These are phyloP conservation scores for Parmelia sp. DNA, from an alignment of 495 filamentous ascomycete species.

Conservation along the genomic window DNA sequence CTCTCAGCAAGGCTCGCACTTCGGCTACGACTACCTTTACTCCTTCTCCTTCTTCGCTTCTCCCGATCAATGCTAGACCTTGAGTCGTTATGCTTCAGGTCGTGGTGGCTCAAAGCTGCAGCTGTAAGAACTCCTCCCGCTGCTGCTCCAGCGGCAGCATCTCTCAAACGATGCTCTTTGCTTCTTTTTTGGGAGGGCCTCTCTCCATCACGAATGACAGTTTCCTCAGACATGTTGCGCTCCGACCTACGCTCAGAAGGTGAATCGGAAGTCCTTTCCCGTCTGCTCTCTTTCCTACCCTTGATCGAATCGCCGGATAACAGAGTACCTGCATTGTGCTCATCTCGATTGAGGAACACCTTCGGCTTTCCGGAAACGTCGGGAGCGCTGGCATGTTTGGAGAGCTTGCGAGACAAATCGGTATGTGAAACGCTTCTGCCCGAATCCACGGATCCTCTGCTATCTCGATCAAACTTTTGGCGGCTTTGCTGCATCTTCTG, in stretches of 20 bases:
- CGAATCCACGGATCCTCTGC: conserved; percentile 54
- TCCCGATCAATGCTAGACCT: conserved; percentile 49
- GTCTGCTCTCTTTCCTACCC: conserved; percentile 42
- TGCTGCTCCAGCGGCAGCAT: conserved; percentile 49
- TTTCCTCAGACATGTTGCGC: conserved; percentile 41
- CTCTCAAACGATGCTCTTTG: conserved; percentile 47
- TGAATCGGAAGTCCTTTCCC: conserved; percentile 40
- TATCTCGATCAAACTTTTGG: conserved; percentile 55
- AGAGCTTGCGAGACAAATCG: conserved; percentile 50
- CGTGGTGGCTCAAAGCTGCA: conserved; percentile 58
- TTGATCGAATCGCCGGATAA: conserved; percentile 51
- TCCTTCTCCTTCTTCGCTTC: conserved; percentile 42
- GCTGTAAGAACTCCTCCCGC: conserved; percentile 55
- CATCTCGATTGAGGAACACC: conserved; percentile 56
- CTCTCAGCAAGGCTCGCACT: conserved; percentile 51
- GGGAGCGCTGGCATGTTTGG: conserved; percentile 64
- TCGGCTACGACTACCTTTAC: conserved; percentile 49
- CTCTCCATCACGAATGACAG: conserved; percentile 47
- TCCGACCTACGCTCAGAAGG: conserved; percentile 41
- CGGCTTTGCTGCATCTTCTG: conserved; percentile 61
- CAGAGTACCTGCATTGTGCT: conserved; percentile 52
- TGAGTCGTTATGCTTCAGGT: conserved; percentile 60
- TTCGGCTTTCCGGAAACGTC: conserved; percentile 58
- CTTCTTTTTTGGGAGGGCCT: conserved; percentile 52
- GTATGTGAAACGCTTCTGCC: conserved; percentile 58